phyloP scores from a whole-genome alignment of 768 basidiomycete genomes.

The Tephrocybe sp. region DNA sequence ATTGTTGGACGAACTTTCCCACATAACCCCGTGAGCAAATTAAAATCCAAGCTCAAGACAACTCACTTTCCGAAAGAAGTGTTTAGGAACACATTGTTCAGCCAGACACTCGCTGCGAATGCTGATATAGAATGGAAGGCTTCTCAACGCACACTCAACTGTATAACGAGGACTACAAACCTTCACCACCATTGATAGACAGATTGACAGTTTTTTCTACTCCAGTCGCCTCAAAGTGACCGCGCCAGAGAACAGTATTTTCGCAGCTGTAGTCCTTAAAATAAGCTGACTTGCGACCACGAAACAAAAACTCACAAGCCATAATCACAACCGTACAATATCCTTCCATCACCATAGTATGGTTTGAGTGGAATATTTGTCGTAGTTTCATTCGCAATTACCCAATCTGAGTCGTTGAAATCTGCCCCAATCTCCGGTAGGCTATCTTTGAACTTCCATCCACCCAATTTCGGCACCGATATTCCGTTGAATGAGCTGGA shows the following conservation, averaged over 20 bases:
- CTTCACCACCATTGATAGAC: conserved; percentile 79
- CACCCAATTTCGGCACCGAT: conserved; percentile 45
- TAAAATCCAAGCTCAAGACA: background rate
- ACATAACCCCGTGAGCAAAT: background rate
- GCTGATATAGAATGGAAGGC: conserved; percentile 36
- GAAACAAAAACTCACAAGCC: conserved; percentile 57
- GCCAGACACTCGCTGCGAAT: conserved; percentile 82
- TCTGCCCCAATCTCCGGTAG: conserved; percentile 60
- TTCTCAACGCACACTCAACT: background rate
- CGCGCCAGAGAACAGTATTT: conserved; percentile 78
- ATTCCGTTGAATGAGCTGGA: conserved; percentile 28
- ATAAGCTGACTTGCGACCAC: background rate
- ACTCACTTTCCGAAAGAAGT: conserved; percentile 75
- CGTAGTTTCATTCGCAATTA: conserved; percentile 61
- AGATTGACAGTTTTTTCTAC: conserved; percentile 63
- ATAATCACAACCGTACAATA: conserved; percentile 88
- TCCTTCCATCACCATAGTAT: conserved; percentile 68
- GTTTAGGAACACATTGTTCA: conserved; percentile 67
- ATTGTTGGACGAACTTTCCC: conserved; percentile 63
- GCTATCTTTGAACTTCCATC: conserved; percentile 77
- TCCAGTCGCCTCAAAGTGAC: conserved; percentile 68
- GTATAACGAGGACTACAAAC: conserved; percentile 27
- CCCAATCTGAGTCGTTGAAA: conserved; percentile 69
- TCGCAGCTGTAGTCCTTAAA: conserved; percentile 59
- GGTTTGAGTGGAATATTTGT: conserved; percentile 74